A percentile compares a stretch with the other conserved stretches of the same genome.
Evolutionary conservation across 73 alveolate species (phyloP).

Genomic region (Tetrahymena borealis): DNA sequence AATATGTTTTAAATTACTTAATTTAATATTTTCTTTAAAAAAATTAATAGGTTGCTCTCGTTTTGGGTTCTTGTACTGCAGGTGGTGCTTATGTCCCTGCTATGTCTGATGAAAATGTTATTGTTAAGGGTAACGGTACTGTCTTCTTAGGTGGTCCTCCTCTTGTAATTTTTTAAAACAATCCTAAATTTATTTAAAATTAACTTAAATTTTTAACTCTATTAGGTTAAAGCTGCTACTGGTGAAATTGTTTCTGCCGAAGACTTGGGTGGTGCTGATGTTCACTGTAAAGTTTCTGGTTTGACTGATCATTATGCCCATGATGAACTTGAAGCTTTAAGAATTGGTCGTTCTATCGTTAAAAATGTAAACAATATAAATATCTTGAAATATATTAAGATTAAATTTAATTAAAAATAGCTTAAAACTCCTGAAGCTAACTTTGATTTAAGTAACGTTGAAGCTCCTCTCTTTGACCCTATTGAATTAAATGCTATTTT

Average conservation of each 20-base stretch:
- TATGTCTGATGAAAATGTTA: slow-evolving; percentile 91
- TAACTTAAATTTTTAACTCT: background rate
- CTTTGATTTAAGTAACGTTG: slow-evolving; percentile 1
- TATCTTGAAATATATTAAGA: slow-evolving; percentile 3
- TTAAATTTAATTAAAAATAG: slow-evolving; percentile 11
- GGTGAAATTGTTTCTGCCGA: slow-evolving; percentile 90
- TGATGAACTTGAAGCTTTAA: slow-evolving; percentile 71
- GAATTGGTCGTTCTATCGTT: slow-evolving; percentile 56
- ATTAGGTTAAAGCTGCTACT: slow-evolving; percentile 89
- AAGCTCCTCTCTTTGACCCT: slow-evolving; percentile 67
- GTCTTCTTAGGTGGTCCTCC: slow-evolving; percentile 97
- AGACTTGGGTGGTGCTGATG: slow-evolving; percentile 89
- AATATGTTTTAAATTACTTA: background rate
- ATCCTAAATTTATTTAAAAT: background rate
- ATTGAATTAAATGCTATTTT: slow-evolving; percentile 73
- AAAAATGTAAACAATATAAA: slow-evolving; percentile 43
- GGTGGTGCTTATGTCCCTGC: slow-evolving; percentile 99
- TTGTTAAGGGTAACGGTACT: slow-evolving; percentile 91
- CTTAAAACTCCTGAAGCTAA: slow-evolving; percentile 1
- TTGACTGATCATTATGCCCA: slow-evolving; percentile 88
- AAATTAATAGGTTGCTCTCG: background rate
- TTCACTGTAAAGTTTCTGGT: slow-evolving; percentile 83
- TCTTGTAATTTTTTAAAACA: slow-evolving; percentile 13
- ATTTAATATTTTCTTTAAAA: background rate
- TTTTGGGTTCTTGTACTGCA: slow-evolving; percentile 92